These are phyloP conservation scores for Solanum peruvianum DNA, from an alignment of 257 asterid genomes.

Conservation along the genomic window DNA sequence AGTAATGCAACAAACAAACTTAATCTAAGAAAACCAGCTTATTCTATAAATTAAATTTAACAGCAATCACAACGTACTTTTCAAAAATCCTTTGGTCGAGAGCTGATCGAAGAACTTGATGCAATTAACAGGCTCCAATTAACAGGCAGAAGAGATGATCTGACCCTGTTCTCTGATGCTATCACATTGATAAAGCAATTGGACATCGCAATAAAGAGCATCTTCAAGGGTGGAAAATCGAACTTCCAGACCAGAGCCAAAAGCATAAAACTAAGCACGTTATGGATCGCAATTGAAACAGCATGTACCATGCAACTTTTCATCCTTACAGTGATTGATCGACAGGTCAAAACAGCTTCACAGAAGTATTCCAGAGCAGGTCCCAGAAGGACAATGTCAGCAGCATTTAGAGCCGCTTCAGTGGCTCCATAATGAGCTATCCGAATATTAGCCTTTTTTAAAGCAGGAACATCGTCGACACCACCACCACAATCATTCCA, in stretches of 20 bases:
- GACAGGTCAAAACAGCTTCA: constrained; percentile 90
- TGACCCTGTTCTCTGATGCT: constrained; percentile 40
- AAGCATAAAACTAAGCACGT: constrained; percentile 96
- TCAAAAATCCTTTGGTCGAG: background rate
- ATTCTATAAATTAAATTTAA: background rate
- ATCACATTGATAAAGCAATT: background rate
- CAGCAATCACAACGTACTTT: background rate
- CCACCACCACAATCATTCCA: constrained; percentile 99
- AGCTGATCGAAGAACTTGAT: constrained; percentile 47
- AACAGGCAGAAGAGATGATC: constrained; percentile 27
- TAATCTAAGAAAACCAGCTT: background rate
- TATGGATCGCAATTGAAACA: constrained; percentile 93
- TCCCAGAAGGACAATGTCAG: constrained; percentile 84
- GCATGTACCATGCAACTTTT: constrained; percentile 95
- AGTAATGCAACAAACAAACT: background rate
- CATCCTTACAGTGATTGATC: constrained; percentile 93
- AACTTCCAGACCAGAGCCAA: constrained; percentile 87
- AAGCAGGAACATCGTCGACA: constrained; percentile 88
- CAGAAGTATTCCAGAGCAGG: constrained; percentile 61
- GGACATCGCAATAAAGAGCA: constrained; percentile 17
- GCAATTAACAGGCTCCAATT: constrained; percentile 26
- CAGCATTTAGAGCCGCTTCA: constrained; percentile 97
- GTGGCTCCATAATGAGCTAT: constrained; percentile 92
- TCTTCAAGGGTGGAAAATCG: constrained; percentile 97
- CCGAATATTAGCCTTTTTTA: constrained; percentile 91